Evolutionary conservation across 139 green algal genomes (phyloP).

Genomic region (Medakamo hakoo): DNA sequence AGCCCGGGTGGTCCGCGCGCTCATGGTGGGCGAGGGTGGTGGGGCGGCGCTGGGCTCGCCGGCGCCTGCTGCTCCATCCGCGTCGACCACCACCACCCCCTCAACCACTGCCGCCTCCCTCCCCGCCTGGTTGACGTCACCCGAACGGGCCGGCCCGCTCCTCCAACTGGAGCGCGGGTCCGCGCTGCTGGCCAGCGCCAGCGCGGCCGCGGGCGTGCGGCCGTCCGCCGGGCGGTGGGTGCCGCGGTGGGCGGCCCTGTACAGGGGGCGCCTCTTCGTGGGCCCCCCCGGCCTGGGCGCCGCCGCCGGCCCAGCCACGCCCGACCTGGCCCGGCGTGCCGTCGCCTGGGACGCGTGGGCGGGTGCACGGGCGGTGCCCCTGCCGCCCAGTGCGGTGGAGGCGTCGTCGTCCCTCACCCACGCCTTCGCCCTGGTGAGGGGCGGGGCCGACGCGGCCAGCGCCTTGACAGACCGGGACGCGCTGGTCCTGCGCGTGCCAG

Average conservation of each 20-base stretch:
- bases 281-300: too few species aligned
- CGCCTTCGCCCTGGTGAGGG: background rate
- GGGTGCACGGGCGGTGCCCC: background rate
- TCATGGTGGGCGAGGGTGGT: constrained; percentile 5
- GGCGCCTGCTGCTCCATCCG: background rate
- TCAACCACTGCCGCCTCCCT: too few species aligned
- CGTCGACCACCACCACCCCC: background rate
- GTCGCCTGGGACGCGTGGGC: background rate
- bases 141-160: too few species aligned
- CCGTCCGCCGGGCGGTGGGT: background rate
- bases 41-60: background rate
- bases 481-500: constrained; percentile 12
- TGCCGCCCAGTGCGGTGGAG: background rate
- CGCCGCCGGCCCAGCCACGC: background rate
- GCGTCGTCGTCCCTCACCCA: too few species aligned
- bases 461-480: constrained; percentile 4
- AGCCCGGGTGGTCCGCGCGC: constrained; percentile 26
- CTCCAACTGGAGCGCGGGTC: too few species aligned
- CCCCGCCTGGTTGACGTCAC: too few species aligned
- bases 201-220: too few species aligned
- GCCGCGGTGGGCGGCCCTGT: background rate
- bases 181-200: too few species aligned
- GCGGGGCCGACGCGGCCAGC: background rate
- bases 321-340: too few species aligned
- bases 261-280: background rate